Evolutionary conservation across 192 early-diverging fungal species (phyloP).

Genomic region (Mortierella claussenii): DNA sequence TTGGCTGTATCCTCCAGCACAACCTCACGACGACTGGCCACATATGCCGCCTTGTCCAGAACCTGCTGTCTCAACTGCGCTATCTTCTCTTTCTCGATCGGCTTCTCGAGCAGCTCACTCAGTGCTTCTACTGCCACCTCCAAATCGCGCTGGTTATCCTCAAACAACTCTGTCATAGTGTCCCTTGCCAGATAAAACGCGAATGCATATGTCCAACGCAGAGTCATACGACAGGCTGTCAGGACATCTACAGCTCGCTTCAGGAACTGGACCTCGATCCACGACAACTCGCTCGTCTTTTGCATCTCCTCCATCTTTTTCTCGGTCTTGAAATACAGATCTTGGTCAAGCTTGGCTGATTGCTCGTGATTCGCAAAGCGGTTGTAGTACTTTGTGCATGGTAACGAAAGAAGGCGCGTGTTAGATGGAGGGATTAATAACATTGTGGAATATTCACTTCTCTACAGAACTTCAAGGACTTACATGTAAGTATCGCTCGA

Average conservation of each 20-base stretch:
- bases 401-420: neutral
- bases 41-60: slow-evolving; percentile 94
- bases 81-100: slow-evolving; percentile 78
- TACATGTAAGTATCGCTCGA: slow-evolving; percentile 97
- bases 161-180: slow-evolving; percentile 92
- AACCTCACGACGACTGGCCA: slow-evolving; percentile 84
- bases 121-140: slow-evolving; percentile 97
- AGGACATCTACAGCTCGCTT: slow-evolving; percentile 90
- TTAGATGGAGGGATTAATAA: no score
- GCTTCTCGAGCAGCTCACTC: slow-evolving; percentile 89
- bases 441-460: no score
- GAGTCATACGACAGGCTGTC: slow-evolving; percentile 85
- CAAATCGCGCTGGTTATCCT: slow-evolving; percentile 97
- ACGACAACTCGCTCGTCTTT: slow-evolving; percentile 84
- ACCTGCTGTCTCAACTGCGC: slow-evolving; percentile 85
- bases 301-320: slow-evolving; percentile 98
- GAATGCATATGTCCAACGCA: slow-evolving; percentile 98
- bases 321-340: slow-evolving; percentile 85
- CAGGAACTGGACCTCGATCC: slow-evolving; percentile 99
- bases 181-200: slow-evolving; percentile 89
- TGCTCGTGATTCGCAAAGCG: slow-evolving; percentile 98
- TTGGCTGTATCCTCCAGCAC: slow-evolving; percentile 89
- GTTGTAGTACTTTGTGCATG: slow-evolving; percentile 85
- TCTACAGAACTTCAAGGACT: no score
- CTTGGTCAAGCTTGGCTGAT: slow-evolving; percentile 86